Evolutionary conservation across 805 yeast species (phyloP), one percentile per base, ranked within the genome.

Genomic region (Hermanozyma aechmeae): DNA sequence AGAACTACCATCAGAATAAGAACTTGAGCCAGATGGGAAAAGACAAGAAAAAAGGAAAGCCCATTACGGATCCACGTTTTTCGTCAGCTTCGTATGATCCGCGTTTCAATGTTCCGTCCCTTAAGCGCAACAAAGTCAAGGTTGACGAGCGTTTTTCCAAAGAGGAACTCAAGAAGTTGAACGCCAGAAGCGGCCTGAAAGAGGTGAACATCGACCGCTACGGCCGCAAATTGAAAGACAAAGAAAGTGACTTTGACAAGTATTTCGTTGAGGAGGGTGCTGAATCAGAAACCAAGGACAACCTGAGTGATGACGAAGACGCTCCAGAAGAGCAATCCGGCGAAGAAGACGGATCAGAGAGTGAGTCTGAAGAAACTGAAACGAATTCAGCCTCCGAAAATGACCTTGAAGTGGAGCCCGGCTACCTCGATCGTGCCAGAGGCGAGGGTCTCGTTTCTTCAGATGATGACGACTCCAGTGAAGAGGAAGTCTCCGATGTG

Each of bases 81-180:
- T 58, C 80, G 6, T 63, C 76, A 6, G 79, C 89, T 5, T 84
- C 79, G 43, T 73, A 69, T 39, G 98, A 92, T 54, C 97, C 97
- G 4, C 68, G 95, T 38, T 92, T 89, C 60, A 78, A 73, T 35
- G 58, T 74, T 15, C 87, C 95, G 2, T 78, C 68, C 45, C 68
- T 67, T 50, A 76, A 74, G 42, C 75, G 78, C 32, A 58, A 76
- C 36, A 81, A 79, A 50, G 80, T 85, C 22, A 75, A 81, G 42
- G 66, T 92, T 15, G 98, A 92, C 56, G 79, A 75, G 33, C 74
- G 98, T 54, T 92, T 92, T 56, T 56, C 64, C 29, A 79, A 77
- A 42, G 73, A 74, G 26, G 81, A 75, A 32, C 55, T 81, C 28
- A 59, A 63, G 29, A 71, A 76, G 38, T 55, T 63, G 37, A 61